Conservation (phyloP, 495 filamentous ascomycete species). For the Aspergillus asperescens region DNA sequence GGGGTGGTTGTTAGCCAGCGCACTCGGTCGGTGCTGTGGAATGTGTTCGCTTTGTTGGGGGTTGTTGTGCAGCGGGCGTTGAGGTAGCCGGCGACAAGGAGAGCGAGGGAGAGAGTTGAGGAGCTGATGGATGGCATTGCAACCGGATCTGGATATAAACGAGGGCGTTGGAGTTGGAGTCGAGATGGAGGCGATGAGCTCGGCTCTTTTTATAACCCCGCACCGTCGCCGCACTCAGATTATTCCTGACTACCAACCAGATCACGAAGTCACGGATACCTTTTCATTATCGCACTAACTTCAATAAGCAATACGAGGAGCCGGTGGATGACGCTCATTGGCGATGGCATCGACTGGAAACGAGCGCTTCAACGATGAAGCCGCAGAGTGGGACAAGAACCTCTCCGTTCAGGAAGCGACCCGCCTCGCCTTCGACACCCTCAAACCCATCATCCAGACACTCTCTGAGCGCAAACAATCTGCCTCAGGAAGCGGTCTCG, state of each 20-base stretch:
- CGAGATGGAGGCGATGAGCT: no score
- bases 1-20: neutral
- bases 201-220: neutral
- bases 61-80: neutral
- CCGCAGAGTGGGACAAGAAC: conserved; percentile 21
- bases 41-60: neutral
- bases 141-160: neutral
- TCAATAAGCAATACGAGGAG: no score
- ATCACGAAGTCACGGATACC: neutral
- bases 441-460: conserved; percentile 10
- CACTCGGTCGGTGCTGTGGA: conserved; percentile 4
- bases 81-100: conserved; percentile 3
- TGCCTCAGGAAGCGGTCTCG: conserved; percentile 1
- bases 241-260: neutral
- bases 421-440: conserved; percentile 13
- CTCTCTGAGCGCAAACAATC: neutral
- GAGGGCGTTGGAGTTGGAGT: neutral
- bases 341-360: conserved; percentile 11
- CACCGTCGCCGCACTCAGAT: neutral
- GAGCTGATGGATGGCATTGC: conserved; percentile 3
- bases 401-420: conserved; percentile 18
- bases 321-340: neutral
- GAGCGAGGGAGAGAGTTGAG: neutral
- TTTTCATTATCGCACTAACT: no score
- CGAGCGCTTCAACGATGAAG: conserved; percentile 23